Percentiles rank a stretch among this genome's conserved stretches.
Evolutionary conservation across 2,329 filamentous ascomycete species (phyloP).

Genomic region (Pseudogymnoascus sp.): DNA sequence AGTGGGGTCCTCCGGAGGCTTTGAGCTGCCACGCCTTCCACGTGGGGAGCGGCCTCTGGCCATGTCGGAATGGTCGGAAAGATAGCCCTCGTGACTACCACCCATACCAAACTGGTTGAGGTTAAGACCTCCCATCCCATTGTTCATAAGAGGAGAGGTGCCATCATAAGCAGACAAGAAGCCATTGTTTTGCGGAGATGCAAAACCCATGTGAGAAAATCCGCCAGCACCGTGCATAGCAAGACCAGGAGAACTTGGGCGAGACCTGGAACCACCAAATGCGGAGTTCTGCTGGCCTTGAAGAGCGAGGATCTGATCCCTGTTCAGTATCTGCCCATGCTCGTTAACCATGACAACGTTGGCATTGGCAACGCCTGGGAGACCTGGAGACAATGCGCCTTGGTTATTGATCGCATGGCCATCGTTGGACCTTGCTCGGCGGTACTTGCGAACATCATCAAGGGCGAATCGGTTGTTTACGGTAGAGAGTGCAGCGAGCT

Average conservation of each 20-base stretch:
- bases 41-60: conserved; percentile 84
- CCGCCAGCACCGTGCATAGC: conserved; percentile 61
- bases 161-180: conserved; percentile 86
- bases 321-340: conserved; percentile 77
- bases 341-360: conserved; percentile 95
- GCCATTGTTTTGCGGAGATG: conserved; percentile 88
- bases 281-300: conserved; percentile 66
- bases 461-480: conserved; percentile 97
- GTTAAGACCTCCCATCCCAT: conserved; percentile 64
- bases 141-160: conserved; percentile 61
- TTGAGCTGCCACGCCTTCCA: conserved; percentile 87
- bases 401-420: conserved; percentile 55
- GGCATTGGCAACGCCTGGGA: conserved; percentile 60
- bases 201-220: conserved; percentile 63
- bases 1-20: conserved; percentile 95
- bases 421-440: conserved; percentile 83
- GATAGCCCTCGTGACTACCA: conserved; percentile 68
- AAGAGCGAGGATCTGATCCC: conserved; percentile 77
- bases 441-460: conserved; percentile 94
- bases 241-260: conserved; percentile 69
- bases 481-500: conserved; percentile 89
- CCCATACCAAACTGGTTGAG: conserved; percentile 65
- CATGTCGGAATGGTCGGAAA: conserved; percentile 92
- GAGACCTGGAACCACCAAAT: conserved; percentile 83
- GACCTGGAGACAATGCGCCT: conserved; percentile 59